Evolutionary conservation across 2,329 filamentous ascomycete genomes (phyloP), one percentile per base, ranked within the genome.

Genomic region (Parastagonospora avenae): DNA sequence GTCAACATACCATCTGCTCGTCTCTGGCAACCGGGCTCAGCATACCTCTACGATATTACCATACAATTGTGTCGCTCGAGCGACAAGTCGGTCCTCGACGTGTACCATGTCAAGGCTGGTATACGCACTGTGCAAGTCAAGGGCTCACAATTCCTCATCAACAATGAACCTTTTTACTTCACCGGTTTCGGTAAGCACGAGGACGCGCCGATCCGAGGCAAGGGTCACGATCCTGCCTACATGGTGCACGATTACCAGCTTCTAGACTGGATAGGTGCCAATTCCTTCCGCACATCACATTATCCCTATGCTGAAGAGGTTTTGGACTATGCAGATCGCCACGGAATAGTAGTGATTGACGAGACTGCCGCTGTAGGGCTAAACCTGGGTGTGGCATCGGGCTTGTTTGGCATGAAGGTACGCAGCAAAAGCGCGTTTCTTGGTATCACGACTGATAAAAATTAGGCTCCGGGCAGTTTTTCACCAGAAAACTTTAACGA

Each of bases 181-280:
- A 52, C 52, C 8, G 52, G 52, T 2, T 55, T 55, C 37, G 52
- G 52, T 15, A 51, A 52, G 40, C 52, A 55, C 32, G 52, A 55
- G 39, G 52, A 55, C 27, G 46, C 52, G 1, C 35, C 45, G 4
- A 49, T 55, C 16, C 52, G 52, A 4, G 52, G 52, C 44, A 55
- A 52, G 40, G 48, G 52, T 40, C 45, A 48, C 30, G 52, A 55
- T 30, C 15, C 35, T 8, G 48, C 52, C 48, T 55, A 55, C 33
- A 55, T 55, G 52, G 48, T 55, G 3, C 52, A 55, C 32, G 52
- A 55, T 19, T 55, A 52, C 32, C 42, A 51, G 44, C 45, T 55
- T 7, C 30, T 55, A n/a, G 16, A 44, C 4, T 52, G 52, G 52
- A 24, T 55, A 19, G 52, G 52, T 36, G 52, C 52, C 15, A 55